A percentile compares a stretch with the other conserved stretches of the same genome.
Evolutionary conservation across 805 yeast genomes (phyloP).

Genomic region (Tetrapisispora nanseiensis): DNA sequence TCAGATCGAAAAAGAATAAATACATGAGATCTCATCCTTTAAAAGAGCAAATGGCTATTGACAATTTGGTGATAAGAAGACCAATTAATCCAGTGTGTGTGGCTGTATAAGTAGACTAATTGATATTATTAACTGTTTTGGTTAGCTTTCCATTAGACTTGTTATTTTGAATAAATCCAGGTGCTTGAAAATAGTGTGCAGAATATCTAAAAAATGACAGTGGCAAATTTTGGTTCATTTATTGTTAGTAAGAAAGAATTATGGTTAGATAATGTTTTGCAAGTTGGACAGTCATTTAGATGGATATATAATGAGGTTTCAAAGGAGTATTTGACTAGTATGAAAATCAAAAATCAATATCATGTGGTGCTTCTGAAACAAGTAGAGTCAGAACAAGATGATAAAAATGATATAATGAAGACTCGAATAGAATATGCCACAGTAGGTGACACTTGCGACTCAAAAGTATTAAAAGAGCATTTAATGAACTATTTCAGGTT

Average conservation of each 20-base stretch:
- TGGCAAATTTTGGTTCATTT: slow-evolving; percentile 9
- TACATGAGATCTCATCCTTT: too few species aligned
- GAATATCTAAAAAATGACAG: neutral
- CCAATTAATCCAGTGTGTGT: too few species aligned
- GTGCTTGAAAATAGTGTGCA: too few species aligned
- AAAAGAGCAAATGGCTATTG: too few species aligned
- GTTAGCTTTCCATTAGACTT: too few species aligned
- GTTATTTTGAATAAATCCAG: too few species aligned
- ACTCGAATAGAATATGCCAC: slow-evolving; percentile 42
- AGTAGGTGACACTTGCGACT: slow-evolving; percentile 23
- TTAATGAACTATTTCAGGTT: slow-evolving; percentile 65
- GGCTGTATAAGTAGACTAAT: too few species aligned
- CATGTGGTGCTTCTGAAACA: slow-evolving; percentile 60
- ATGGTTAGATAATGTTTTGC: slow-evolving; percentile 41
- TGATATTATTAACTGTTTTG: too few species aligned
- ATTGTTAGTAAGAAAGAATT: slow-evolving; percentile 11
- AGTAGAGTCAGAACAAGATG: slow-evolving; percentile 31
- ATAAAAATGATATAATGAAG: slow-evolving; percentile 7
- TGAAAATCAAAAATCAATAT: slow-evolving; percentile 30
- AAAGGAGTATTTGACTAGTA: slow-evolving; percentile 18
- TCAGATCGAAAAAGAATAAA: too few species aligned
- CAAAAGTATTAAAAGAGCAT: slow-evolving; percentile 33
- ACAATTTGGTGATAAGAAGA: too few species aligned
- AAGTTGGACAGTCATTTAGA: slow-evolving; percentile 29
- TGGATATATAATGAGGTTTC: slow-evolving; percentile 21